These are phyloP conservation scores for Mortierella sp. DNA, from an alignment of 371 early-diverging fungal species.

Conservation along the genomic window DNA sequence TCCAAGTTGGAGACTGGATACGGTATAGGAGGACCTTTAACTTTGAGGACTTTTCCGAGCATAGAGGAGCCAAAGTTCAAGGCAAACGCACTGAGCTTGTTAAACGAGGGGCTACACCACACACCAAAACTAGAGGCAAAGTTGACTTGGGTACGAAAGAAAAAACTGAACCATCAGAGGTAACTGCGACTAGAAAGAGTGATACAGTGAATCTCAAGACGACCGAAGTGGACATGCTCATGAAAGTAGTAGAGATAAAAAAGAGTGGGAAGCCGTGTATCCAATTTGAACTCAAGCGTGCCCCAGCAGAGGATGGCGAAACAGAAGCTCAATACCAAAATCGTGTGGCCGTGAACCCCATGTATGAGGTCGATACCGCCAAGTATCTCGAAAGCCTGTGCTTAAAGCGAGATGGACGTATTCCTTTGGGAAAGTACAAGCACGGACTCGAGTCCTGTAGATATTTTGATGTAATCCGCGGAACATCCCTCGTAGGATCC, in stretches of 20 bases:
- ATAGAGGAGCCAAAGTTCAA: not conserved
- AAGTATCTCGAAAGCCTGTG: not conserved
- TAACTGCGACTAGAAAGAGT: not conserved
- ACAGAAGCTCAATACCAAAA: constrained; percentile 1
- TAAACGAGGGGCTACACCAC: not conserved
- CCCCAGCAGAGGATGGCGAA: not conserved
- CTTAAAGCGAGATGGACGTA: constrained; percentile 7
- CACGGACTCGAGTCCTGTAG: constrained; percentile 11
- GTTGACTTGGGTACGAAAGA: not conserved
- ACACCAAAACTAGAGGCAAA: not conserved
- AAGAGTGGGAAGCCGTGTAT: not conserved
- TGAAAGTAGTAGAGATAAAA: not conserved
- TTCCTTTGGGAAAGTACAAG: constrained; percentile 6
- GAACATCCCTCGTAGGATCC: constrained; percentile 7
- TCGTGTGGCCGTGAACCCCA: not conserved
- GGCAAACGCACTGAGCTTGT: too few species aligned
- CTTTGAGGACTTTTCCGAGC: not conserved
- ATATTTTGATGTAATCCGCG: constrained; percentile 16
- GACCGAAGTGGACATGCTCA: not conserved
- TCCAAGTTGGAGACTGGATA: constrained; percentile 20
- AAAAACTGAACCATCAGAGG: too few species aligned
- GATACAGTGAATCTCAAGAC: not conserved
- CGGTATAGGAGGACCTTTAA: constrained; percentile 11
- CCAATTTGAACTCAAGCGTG: constrained; percentile 7
- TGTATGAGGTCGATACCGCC: constrained; percentile 7